Conservation (phyloP, 345 rosid species). For the Citrus mangshanensis region DNA sequence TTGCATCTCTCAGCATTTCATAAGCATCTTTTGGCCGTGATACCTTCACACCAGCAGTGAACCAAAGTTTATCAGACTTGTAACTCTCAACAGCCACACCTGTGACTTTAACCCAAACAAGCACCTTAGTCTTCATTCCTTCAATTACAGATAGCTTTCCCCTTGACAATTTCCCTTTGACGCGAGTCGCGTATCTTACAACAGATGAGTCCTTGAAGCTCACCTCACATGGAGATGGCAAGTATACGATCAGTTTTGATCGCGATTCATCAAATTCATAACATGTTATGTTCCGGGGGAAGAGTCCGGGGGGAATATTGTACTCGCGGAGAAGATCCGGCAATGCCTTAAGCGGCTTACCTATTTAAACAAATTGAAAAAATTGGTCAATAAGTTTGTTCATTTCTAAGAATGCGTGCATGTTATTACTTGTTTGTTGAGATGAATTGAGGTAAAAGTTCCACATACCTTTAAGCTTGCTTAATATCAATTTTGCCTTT, state of each 20-base stretch:
- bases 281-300: constrained; percentile 33
- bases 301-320: constrained; percentile 33
- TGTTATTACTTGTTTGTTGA: not conserved
- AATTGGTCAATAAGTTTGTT: not conserved
- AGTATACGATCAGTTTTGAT: constrained; percentile 23
- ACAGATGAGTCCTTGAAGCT: constrained; percentile 39
- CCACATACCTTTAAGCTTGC: constrained; percentile 32
- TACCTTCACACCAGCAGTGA: constrained; percentile 37
- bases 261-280: constrained; percentile 32
- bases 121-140: constrained; percentile 44
- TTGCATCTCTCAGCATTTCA: constrained; percentile 22
- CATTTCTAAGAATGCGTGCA: too few species aligned
- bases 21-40: constrained; percentile 31
- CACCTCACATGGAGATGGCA: constrained; percentile 29
- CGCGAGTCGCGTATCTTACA: constrained; percentile 24
- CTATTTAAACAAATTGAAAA: not conserved
- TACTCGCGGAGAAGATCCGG: constrained; percentile 34
- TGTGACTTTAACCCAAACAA: constrained; percentile 41
- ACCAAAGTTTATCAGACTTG: constrained; percentile 38
- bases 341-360: constrained; percentile 29
- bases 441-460: not conserved
- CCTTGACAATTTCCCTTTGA: constrained; percentile 27
- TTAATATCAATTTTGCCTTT: constrained; percentile 35
- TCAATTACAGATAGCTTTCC: constrained; percentile 33
- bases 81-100: constrained; percentile 29